Evolutionary conservation across 148 eudicot species (phyloP).

Genomic region (Chenopodium berlandieri): DNA sequence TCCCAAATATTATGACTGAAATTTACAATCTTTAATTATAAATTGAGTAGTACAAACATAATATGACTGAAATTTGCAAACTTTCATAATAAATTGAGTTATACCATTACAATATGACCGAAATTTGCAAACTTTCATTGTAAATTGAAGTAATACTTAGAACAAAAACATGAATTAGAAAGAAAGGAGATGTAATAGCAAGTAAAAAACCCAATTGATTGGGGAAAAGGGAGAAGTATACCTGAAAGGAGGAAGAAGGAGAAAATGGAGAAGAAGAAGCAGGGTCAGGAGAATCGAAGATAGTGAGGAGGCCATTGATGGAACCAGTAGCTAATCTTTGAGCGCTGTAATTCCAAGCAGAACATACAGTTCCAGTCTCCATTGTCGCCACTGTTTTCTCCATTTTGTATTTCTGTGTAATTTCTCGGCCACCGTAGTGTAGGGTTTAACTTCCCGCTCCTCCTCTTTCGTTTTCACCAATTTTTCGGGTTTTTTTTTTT

Average conservation of each 20-base stretch:
- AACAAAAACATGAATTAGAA: too few species aligned
- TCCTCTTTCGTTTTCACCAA: neutral
- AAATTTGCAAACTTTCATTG: neutral
- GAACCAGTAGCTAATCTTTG: conserved; percentile 71
- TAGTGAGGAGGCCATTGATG: conserved; percentile 49
- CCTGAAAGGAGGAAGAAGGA: conserved; percentile 53
- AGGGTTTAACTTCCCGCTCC: conserved; percentile 12
- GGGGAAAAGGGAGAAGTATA: neutral
- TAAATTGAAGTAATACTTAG: too few species aligned
- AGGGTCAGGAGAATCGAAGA: conserved; percentile 62
- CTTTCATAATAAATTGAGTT: neutral
- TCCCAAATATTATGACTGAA: neutral
- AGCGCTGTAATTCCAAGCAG: conserved; percentile 77
- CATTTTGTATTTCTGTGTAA: conserved; percentile 36
- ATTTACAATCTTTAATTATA: neutral
- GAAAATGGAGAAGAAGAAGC: conserved; percentile 64
- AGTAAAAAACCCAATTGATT: neutral
- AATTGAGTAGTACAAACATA: too few species aligned
- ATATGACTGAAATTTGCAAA: neutral
- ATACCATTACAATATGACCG: neutral
- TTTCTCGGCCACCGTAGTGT: neutral
- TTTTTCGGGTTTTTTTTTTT: too few species aligned
- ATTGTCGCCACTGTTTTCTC: conserved; percentile 54
- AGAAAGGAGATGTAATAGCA: too few species aligned
- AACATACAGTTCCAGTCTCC: conserved; percentile 57